Evolutionary conservation across 2,329 filamentous ascomycete species (phyloP), one percentile per base, ranked within the genome.

Genomic region (Reticulascus tulasneorum): DNA sequence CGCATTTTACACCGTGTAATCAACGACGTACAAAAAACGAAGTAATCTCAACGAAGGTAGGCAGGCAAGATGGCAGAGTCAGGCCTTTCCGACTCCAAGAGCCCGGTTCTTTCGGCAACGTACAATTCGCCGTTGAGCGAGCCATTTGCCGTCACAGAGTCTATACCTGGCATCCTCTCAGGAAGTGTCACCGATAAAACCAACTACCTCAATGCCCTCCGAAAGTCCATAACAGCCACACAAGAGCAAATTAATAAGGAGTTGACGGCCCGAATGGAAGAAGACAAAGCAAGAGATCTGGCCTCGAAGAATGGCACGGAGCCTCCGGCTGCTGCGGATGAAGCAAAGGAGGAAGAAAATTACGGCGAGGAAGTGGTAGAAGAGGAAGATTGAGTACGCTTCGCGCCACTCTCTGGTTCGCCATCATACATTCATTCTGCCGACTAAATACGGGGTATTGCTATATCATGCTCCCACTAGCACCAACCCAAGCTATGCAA

Each of bases 281-380:
- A 84, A 43, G 84, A 89, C 54, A 84, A 82, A 53, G 63, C 61
- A 8, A 62, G 64, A 11, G 69, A 69, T 12, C n/a, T n/a, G n/a
- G 61, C 59, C 4, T 57, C 38, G 16, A 45, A 29, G 23, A 41
- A 52, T 40, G 31, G 52, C 40, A 25, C 33, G 13, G 51, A 44
- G 33, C 7, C 28, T 8, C 50, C 41, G 29, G 37, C 36, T 4
- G 50, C 40, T 8, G 51, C 67, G 9, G 71, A 78, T 41, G 77
- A 82, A 41, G 67, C 59, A 9, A 72, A 74, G 44, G 79, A 82
- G 53, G 85, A 88, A 54, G 78, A 86, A 51, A 84, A 89, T 54
- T 94, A 95, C 55, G 89, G 88, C 30, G 89, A 94, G 59, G 88
- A 94, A 58, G 76, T 81, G 17, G 66, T 76, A 10, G 79, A 82